Evolutionary conservation across 176 grass and related monocot species (phyloP).

Genomic region (Poa annua): DNA sequence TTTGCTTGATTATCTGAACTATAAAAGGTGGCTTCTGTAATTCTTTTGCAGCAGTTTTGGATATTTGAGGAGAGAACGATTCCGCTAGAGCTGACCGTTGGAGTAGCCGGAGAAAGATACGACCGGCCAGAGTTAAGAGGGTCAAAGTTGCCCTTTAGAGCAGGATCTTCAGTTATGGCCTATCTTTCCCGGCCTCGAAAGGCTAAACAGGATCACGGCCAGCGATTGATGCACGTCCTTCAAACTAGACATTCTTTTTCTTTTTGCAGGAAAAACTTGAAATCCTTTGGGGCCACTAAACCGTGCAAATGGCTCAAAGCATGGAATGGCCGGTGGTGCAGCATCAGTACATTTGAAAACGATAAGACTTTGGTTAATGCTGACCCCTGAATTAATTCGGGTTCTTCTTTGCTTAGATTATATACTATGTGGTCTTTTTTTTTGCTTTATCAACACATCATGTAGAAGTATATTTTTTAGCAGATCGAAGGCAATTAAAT

Average conservation of each 20-base stretch:
- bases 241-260: not conserved
- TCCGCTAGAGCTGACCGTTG: constrained; percentile 42
- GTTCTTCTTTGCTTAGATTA: not conserved
- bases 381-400: not conserved
- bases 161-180: constrained; percentile 25
- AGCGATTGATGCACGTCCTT: constrained; percentile 28
- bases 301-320: not conserved
- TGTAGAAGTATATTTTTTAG: not conserved
- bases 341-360: not conserved
- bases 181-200: constrained; percentile 50
- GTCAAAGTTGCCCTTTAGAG: constrained; percentile 4
- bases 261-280: not conserved
- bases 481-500: not conserved
- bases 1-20: not conserved
- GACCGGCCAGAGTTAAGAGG: not conserved
- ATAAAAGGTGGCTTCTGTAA: not conserved
- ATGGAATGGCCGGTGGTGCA: not conserved
- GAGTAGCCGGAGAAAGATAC: constrained; percentile 25
- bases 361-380: not conserved
- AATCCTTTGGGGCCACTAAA: not conserved
- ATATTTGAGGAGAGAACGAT: constrained; percentile 33
- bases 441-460: not conserved
- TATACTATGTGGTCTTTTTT: not conserved
- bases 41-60: not conserved
- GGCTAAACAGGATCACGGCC: constrained; percentile 43